These are phyloP conservation scores for Farysia itapuensis DNA, from an alignment of 1,284 basidiomycete species.

Conservation along the genomic window DNA sequence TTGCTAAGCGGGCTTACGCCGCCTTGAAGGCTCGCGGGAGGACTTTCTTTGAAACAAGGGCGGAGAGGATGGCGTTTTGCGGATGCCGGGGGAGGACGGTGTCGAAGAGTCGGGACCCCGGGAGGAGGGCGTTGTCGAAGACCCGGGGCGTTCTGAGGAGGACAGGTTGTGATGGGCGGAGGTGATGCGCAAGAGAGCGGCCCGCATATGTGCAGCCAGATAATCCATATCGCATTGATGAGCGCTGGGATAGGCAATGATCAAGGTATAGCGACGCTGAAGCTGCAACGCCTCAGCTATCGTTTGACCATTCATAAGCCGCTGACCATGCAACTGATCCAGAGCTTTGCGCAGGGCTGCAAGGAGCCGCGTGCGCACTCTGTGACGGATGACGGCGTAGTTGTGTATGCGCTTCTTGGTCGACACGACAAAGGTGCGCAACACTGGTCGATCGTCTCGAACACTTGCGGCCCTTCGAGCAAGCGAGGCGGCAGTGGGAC, in stretches of 20 bases:
- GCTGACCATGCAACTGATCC: slow-evolving; percentile 1
- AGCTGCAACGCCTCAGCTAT: slow-evolving; percentile 1
- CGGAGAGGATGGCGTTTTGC: not conserved
- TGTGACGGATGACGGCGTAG: slow-evolving; percentile 41
- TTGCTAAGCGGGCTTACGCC: not conserved
- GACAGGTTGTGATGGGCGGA: too few species aligned
- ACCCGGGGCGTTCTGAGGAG: too few species aligned
- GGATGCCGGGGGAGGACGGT: not conserved
- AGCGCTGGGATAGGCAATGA: slow-evolving; percentile 9
- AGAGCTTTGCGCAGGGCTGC: slow-evolving; percentile 28
- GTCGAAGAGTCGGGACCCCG: too few species aligned
- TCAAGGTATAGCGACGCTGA: slow-evolving; percentile 6
- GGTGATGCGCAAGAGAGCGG: slow-evolving; percentile 1
- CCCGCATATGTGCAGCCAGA: slow-evolving; percentile 8
- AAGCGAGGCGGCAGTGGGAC: not conserved
- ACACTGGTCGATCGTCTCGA: slow-evolving; percentile 9
- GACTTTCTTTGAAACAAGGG: too few species aligned
- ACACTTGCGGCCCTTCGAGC: too few species aligned
- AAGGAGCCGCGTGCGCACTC: slow-evolving; percentile 26
- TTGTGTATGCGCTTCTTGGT: slow-evolving; percentile 49
- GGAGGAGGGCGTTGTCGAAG: too few species aligned
- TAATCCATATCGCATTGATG: slow-evolving; percentile 5
- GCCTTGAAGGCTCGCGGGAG: not conserved
- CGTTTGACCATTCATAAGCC: not conserved
- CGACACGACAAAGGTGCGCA: slow-evolving; percentile 26